Base-by-base conservation (phyloP, 2,329 filamentous ascomycete genomes). In the Xylariaceae sp. region DNA sequence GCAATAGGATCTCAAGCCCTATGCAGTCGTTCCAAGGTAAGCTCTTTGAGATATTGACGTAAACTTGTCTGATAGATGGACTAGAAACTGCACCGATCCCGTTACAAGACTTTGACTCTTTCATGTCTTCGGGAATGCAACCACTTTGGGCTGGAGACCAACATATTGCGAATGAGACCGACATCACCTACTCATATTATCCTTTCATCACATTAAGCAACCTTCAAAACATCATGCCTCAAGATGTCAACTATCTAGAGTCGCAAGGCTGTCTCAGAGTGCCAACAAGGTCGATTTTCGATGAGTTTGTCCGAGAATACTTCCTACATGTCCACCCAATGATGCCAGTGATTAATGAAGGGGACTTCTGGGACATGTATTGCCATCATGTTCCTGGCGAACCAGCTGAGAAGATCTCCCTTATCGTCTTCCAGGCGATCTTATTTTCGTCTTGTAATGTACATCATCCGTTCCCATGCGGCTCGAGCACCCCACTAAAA, bases 281-380 rank as follows among this genome's bases (percentile, higher is more conserved):
- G 6, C 79, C 79, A 0, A 74, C 71, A 0, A 69, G 71, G 20
- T 56, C 68, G 0, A 68, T 77, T 1, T 66, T 81, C 0, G 75
- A 80, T 49, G 77, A 79, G 48, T 80, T 83, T 54, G 70, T 82
- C 3, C 73, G 76, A 60, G 75, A 79, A 47, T 79, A 78, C 59
- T 79, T 79, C 52, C 65, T 79, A 12, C 76, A 79, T 50, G 75
- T 79, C n/a, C 77, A 79, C 52, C 76, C 77, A 1, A 60, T 77
- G 26, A 65, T 79, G 26, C 77, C 77, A 0, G 64, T 79, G 20
- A 59, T 79, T 23, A 73, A 78, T 48, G 76, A 82, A 62, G 76
- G 75, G 0, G 72, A 78, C 41, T 79, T 80, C 52, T 81, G 79
- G 79, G 74, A 79, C 52, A 67, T 77, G 50, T 77, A 77, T 56